Percentiles rank a stretch among this genome's conserved stretches.
These are phyloP conservation scores for Rhizopus microsporus DNA, from an alignment of 371 early-diverging fungal genomes.

Conservation along the genomic window DNA sequence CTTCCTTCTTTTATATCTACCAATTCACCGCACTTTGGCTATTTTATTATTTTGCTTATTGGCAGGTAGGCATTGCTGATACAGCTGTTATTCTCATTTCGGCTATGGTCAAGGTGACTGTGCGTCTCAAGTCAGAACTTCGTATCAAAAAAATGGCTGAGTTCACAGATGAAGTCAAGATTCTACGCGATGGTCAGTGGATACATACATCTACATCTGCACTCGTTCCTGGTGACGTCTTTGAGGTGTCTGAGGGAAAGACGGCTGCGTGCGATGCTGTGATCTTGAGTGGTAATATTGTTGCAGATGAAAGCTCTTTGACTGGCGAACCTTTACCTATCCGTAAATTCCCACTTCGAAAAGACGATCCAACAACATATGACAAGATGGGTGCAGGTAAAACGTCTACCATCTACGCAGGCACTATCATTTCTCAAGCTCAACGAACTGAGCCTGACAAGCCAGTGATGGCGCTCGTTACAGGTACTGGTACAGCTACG, in stretches of 20 bases:
- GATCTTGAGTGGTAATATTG: constrained; percentile 67
- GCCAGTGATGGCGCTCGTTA: constrained; percentile 61
- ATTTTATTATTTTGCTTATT: constrained; percentile 74
- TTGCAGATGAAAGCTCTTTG: constrained; percentile 70
- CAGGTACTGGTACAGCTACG: constrained; percentile 74
- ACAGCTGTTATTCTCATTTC: constrained; percentile 68
- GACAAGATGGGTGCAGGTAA: constrained; percentile 53
- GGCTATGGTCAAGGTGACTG: constrained; percentile 66
- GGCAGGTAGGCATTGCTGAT: constrained; percentile 71
- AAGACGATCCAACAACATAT: constrained; percentile 31
- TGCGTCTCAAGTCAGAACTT: constrained; percentile 61
- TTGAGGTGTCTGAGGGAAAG: constrained; percentile 55
- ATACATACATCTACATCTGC: constrained; percentile 45
- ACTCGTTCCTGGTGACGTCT: constrained; percentile 74
- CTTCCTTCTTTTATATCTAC: constrained; percentile 75
- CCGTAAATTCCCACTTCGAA: constrained; percentile 57
- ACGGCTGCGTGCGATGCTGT: constrained; percentile 69
- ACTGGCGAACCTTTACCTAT: constrained; percentile 66
- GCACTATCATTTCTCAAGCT: constrained; percentile 52
- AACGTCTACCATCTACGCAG: constrained; percentile 54
- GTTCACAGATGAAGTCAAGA: constrained; percentile 44
- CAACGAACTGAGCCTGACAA: constrained; percentile 31
- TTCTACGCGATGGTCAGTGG: constrained; percentile 58
- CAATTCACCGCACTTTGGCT: constrained; percentile 73
- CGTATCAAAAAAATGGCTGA: constrained; percentile 70